Percentiles rank a stretch among this genome's conserved stretches.
Conservation (phyloP, 495 filamentous ascomycete genomes). For the Aspergillus sclerotioniger region DNA sequence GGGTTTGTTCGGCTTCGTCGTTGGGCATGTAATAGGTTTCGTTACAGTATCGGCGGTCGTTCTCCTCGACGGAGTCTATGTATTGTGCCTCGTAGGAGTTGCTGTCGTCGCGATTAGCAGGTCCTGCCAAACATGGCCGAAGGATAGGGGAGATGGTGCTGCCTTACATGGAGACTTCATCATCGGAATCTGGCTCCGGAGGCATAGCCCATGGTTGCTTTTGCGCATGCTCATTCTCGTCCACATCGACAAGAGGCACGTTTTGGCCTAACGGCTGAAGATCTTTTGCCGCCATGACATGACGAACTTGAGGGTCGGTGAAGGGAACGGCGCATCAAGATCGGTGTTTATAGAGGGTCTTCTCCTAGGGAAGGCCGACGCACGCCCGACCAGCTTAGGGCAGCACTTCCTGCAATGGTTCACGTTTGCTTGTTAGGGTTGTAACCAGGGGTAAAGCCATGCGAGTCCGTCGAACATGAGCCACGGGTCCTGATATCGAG, state of each 20-base stretch:
- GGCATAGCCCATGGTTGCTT: slow-evolving; percentile 11
- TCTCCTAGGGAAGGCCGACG: slow-evolving; percentile 1
- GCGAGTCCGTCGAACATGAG: background rate
- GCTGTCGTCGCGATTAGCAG: slow-evolving; percentile 35
- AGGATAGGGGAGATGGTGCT: background rate
- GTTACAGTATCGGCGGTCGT: slow-evolving; percentile 66
- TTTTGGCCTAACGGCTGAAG: slow-evolving; percentile 18
- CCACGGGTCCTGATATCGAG: background rate
- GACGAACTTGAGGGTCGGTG: slow-evolving; percentile 14
- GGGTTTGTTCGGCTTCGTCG: slow-evolving; percentile 70
- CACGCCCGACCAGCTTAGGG: background rate
- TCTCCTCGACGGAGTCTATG: slow-evolving; percentile 56
- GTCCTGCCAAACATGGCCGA: background rate
- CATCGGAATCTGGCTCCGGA: slow-evolving; percentile 13
- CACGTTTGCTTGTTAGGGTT: background rate
- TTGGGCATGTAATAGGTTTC: slow-evolving; percentile 72
- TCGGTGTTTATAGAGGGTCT: background rate
- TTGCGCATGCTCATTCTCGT: slow-evolving; percentile 9
- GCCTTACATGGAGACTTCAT: slow-evolving; percentile 28
- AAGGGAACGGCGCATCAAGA: slow-evolving; percentile 4
- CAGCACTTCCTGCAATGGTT: background rate
- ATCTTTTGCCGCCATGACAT: slow-evolving; percentile 34
- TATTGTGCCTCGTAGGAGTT: slow-evolving; percentile 57
- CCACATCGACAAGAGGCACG: slow-evolving; percentile 13
- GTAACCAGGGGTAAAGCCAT: background rate